A percentile compares a stretch with the other conserved stretches of the same genome.
Evolutionary conservation across 2,329 filamentous ascomycete genomes (phyloP).

Genomic region (Huntiella abstrusa): DNA sequence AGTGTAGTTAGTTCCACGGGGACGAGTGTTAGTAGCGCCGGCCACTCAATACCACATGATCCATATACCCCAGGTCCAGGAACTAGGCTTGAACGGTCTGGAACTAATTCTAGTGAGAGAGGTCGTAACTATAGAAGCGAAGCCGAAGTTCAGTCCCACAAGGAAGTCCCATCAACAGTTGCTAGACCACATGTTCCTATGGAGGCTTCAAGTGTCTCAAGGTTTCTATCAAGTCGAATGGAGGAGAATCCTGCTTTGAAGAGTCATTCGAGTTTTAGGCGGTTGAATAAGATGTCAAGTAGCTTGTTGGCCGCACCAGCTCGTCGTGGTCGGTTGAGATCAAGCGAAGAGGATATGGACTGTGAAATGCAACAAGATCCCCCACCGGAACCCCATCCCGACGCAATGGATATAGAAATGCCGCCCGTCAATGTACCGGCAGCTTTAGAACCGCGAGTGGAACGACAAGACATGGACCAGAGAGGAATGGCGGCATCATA

Average conservation of each 20-base stretch:
- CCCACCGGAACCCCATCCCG: neutral
- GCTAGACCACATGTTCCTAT: slow-evolving; percentile 1
- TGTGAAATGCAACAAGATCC: slow-evolving; percentile 8
- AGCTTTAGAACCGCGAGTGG: slow-evolving; percentile 25
- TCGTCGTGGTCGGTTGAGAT: slow-evolving; percentile 49
- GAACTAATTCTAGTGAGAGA: slow-evolving; percentile 23
- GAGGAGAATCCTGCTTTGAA: slow-evolving; percentile 49
- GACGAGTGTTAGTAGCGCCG: slow-evolving; percentile 8
- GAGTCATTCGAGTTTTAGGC: slow-evolving; percentile 59
- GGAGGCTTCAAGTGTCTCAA: slow-evolving; percentile 21
- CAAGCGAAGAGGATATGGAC: slow-evolving; percentile 47
- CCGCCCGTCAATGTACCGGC: slow-evolving; percentile 16
- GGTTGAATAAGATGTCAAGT: slow-evolving; percentile 55
- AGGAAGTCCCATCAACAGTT: slow-evolving; percentile 6
- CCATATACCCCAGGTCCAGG: slow-evolving; percentile 33
- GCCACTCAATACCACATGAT: slow-evolving; percentile 16
- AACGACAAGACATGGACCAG: slow-evolving; percentile 15
- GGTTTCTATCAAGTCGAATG: slow-evolving; percentile 30
- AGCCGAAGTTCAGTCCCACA: neutral
- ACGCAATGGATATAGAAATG: slow-evolving; percentile 23
- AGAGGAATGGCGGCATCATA: slow-evolving; percentile 24
- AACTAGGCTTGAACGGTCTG: slow-evolving; percentile 35
- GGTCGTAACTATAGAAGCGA: neutral
- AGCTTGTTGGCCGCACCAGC: slow-evolving; percentile 67
- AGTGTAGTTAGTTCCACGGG: slow-evolving; percentile 5